A percentile compares a stretch with the other conserved stretches of the same genome.
phyloP scores from a whole-genome alignment of 2,329 filamentous ascomycete genomes.

The Trichoderma brevicompactum region DNA sequence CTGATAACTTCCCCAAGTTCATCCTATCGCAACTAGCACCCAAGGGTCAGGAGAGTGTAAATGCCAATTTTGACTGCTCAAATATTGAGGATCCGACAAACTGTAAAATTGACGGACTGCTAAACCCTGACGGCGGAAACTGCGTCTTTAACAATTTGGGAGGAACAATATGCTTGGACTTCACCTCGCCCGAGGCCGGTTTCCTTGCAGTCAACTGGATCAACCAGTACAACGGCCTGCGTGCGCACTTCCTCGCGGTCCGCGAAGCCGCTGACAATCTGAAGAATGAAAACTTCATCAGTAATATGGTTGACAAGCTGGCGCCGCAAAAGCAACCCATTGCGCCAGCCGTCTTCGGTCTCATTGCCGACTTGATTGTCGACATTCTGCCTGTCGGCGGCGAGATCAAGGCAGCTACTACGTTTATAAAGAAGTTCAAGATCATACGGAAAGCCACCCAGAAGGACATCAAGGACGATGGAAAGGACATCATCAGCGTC shows the following conservation, averaged over 20 bases:
- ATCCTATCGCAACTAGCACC: not conserved
- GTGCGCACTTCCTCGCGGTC: constrained; percentile 5
- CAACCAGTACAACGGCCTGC: constrained; percentile 1
- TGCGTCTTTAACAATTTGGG: not conserved
- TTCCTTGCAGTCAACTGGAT: constrained; percentile 5
- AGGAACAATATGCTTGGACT: not conserved
- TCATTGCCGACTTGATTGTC: constrained; percentile 3
- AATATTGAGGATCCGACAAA: constrained; percentile 6
- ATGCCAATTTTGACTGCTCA: constrained; percentile 3
- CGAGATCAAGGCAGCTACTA: not conserved
- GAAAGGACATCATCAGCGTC: constrained; percentile 11
- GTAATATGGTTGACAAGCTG: constrained; percentile 9
- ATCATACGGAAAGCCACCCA: constrained; percentile 7
- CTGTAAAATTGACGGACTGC: not conserved
- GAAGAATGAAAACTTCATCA: constrained; percentile 12
- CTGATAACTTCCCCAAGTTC: constrained; percentile 11
- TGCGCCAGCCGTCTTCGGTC: constrained; percentile 3
- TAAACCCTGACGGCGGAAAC: not conserved
- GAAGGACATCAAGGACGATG: constrained; percentile 7
- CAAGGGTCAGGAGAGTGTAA: constrained; percentile 1
- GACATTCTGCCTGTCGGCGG: constrained; percentile 1
- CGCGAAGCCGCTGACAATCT: constrained; percentile 1
- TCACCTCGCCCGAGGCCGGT: not conserved
- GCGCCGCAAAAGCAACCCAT: constrained; percentile 6
- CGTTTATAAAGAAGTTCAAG: constrained; percentile 9